Evolutionary conservation across 176 grass and related monocot species (phyloP), one percentile per base, ranked within the genome.

Genomic region (Eleusine coracana): DNA sequence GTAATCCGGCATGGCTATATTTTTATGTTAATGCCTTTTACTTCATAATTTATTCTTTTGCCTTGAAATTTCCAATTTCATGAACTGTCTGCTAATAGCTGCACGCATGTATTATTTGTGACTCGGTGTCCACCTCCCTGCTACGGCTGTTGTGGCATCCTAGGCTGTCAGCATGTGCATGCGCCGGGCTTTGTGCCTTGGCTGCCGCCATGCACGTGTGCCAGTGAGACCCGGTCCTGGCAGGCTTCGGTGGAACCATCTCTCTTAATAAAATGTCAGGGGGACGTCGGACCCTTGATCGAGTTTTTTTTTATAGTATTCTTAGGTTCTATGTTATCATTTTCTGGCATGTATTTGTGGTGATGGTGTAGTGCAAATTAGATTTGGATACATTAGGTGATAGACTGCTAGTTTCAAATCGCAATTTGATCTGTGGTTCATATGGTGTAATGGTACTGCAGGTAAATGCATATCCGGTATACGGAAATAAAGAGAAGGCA

Each of bases 401-500:
- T 77, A 25, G 23, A 75, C 34, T 78, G 55, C 56, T 77, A 25
- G 23, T 70, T 52, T 4, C 39, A 20, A 34, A 4, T 11, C 45
- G 7, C 28, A 80, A 39, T 10, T 40, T 37, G 10, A 63, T 29
- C 60, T 5, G 25, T 39, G 56, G 1, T 42, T 56, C 36, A 68
- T n/a, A 68, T 66, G n/a, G 52, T 62, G 51, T 20, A 68, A 23
- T 11, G 39, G 48, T 18, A 68, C 61, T 76, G 6, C 80, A 98
- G 96, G 85, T 98, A 40, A 93, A 95, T 70, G 96, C 96, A 67
- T 75, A 98, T 90, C 80, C 79, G 34, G 75, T 95, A 54, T 95
- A 93, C 54, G 89, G 96, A 49, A 80, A 86, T 70, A 98, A 91
- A 75, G 96, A 87, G 68, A 98, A 93, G 74, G 96, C 92, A 61